Evolutionary conservation across 208 protist species (phyloP), one percentile per base, ranked within the genome.

Genomic region (Balamuthia mandrillaris): DNA sequence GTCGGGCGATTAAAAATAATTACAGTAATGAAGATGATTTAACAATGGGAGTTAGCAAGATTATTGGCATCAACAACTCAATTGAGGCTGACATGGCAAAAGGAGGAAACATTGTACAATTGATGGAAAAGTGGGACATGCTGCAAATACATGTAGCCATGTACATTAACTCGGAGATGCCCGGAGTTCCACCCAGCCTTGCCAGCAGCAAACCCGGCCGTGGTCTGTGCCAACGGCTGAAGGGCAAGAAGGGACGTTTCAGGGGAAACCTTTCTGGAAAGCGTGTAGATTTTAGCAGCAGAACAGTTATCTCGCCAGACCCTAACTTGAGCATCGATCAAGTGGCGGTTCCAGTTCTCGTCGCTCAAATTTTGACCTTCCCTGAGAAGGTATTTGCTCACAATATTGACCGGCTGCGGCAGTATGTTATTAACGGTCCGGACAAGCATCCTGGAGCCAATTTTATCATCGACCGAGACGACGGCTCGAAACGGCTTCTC

Each of bases 221-320:
- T 7, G 79, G 66, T 58, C 94, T 98, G 81, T 95, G 94, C 51
- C 97, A 99, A 91, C 91, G 99, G 31, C 91, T 99, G 41, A 99
- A 99, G 87, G 98, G 99, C 51, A 99, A 99, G 90, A 91, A 97
- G 45, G 99, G 98, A 33, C 94, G 99, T 42, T 99, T 99, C 86
- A 94, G 98, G 63, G 96, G 97, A 14, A 99, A 99, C 90, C 92
- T 99, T 9, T 98, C 93, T 51, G 91, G 91, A 65, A 99, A 99
- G 88, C 97, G 99, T 63, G 99, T 99, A 1, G 96, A 99, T 89
- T 99, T 99, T 85, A 98, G 96, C 29, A 96, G 96, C 3, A 95
- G 99, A 49, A 99, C 98, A 14, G 98, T 99, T 81, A 99, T 99
- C 90, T 99, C 97, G 2, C 98, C 98, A 0, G 98, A 99, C 89